These are phyloP conservation scores for Didymosphaeria variabile DNA, from an alignment of 2,329 filamentous ascomycete species.

Conservation along the genomic window DNA sequence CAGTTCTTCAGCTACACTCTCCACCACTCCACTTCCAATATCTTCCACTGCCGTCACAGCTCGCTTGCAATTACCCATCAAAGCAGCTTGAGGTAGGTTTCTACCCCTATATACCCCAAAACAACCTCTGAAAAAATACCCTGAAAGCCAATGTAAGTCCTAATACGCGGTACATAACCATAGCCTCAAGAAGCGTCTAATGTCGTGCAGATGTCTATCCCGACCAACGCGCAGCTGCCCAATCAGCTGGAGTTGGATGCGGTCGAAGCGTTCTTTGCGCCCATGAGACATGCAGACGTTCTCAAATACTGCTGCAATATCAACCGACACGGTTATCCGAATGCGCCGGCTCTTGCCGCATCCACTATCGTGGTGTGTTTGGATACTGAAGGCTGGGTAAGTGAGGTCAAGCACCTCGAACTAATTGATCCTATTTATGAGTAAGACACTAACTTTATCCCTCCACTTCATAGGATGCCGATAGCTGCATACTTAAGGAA, in stretches of 20 bases:
- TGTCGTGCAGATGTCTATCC: not conserved
- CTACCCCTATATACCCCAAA: not conserved
- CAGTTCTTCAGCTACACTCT: no score
- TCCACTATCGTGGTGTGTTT: constrained; percentile 30
- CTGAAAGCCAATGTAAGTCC: not conserved
- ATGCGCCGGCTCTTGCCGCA: constrained; percentile 21
- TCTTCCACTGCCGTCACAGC: not conserved
- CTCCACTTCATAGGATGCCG: constrained; percentile 14
- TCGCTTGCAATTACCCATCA: not conserved
- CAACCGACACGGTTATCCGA: not conserved
- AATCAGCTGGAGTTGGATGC: not conserved
- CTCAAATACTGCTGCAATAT: not conserved
- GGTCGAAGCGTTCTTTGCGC: not conserved
- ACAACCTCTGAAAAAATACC: not conserved
- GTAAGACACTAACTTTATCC: not conserved
- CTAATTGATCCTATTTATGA: not conserved
- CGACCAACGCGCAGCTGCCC: not conserved
- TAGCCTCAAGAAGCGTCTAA: not conserved
- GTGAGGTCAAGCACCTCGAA: not conserved
- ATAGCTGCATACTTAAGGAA: constrained; percentile 33
- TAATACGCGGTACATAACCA: not conserved
- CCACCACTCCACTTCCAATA: not conserved
- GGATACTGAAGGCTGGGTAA: constrained; percentile 33
- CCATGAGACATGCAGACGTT: not conserved
- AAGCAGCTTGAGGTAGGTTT: no score